Percentiles rank a stretch among this genome's conserved stretches.
phyloP scores from a whole-genome alignment of 768 basidiomycete genomes.

The Pleurotus cornucopiae region DNA sequence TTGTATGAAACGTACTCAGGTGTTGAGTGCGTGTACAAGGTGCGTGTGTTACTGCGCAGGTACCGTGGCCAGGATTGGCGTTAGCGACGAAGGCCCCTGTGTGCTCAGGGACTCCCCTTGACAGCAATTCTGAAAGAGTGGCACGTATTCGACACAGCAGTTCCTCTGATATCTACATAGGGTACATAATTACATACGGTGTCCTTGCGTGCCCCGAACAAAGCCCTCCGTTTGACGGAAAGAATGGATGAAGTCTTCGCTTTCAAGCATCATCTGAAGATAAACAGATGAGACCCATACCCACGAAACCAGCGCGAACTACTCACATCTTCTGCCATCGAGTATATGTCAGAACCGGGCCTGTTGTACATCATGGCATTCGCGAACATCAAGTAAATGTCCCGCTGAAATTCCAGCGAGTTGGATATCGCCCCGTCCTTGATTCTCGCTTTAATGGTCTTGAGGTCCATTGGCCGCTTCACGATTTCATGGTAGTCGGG shows the following conservation, averaged over 20 bases:
- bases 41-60: no score
- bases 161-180: no score
- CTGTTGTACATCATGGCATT: conserved; percentile 98
- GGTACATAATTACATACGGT: conserved; percentile 8
- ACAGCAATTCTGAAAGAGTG: no score
- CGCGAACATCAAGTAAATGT: conserved; percentile 90
- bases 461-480: conserved; percentile 93
- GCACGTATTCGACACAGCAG: no score
- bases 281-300: neutral
- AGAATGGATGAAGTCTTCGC: conserved; percentile 59
- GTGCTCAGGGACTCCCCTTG: no score
- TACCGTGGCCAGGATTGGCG: no score
- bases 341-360: conserved; percentile 79
- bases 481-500: conserved; percentile 91
- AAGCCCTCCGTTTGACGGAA: conserved; percentile 78
- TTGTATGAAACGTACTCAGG: no score
- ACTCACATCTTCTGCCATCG: conserved; percentile 88
- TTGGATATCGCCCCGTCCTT: conserved; percentile 80
- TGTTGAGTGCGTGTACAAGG: no score
- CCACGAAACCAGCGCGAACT: neutral
- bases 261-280: conserved; percentile 70
- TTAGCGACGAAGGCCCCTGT: no score
- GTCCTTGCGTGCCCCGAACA: conserved; percentile 39
- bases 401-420: conserved; percentile 85
- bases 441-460: conserved; percentile 83